Evolutionary conservation across 164 flowering plant species (phyloP), one percentile per base, ranked within the genome.

Genomic region (Paratinospora sagittata): DNA sequence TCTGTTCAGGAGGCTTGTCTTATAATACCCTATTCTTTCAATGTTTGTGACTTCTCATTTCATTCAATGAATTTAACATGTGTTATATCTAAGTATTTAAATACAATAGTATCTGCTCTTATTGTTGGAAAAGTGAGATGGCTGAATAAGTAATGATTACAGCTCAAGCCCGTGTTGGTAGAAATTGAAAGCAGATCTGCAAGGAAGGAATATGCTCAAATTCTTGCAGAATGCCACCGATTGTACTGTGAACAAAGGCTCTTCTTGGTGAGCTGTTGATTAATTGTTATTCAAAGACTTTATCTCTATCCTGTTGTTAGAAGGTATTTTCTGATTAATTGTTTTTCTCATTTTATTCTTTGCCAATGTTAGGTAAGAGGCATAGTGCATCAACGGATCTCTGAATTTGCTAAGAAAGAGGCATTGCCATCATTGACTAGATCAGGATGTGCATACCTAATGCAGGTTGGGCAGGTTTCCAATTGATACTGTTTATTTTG

Each of bases 241-340:
- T 79, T 92, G 74, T 95, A 91, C 77, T 92, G 99, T 84, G 99
- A 95, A 82, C 97, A 92, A 74, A 79, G 99, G 57, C 93, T 92
- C 64, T 88, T 92, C 52, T 74, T 94, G 90, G 97, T 94, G 75
- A 82, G 90, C 69, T 71, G 33, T 61, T 79, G 37, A 14, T 63
- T 69, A 27, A 70, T 71, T 73, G 9, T 76, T 27, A 60, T 66
- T 66, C 36, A 34, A 63, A 49, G 39, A 16, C 66, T 73, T 41
- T 36, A n/a, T 72, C 24, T 63, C 36, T 36, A 65, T 64, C 13
- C 12, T 74, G 45, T 24, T 72, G 19, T 30, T 12, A 3, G 17
- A 21, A 60, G 26, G 27, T 27, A 12, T 67, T 27, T 9, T 17
- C 13, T 61, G 5, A 8, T 60, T 55, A n/a, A n/a, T 39, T 34